Evolutionary conservation across 1,139 yeast genomes (phyloP).

Genomic region (Meyerozyma sp.): DNA sequence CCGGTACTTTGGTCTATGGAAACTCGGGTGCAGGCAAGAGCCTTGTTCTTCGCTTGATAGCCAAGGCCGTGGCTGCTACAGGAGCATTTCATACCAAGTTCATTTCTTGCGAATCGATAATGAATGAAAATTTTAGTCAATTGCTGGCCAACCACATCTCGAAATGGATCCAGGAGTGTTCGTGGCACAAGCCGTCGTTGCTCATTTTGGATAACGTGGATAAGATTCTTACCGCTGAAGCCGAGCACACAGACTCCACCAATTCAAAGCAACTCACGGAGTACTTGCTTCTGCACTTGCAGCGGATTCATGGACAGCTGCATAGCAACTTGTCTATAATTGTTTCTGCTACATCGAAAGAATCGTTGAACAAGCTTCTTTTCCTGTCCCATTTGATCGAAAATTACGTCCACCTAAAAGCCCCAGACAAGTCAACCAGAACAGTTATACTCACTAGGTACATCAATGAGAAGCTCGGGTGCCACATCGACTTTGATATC

Average conservation of each 20-base stretch:
- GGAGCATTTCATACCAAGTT: constrained; percentile 40
- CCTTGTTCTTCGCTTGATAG: constrained; percentile 41
- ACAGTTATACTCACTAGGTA: constrained; percentile 46
- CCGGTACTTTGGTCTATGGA: constrained; percentile 64
- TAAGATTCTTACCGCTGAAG: constrained; percentile 64
- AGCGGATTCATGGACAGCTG: constrained; percentile 30
- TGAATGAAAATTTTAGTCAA: constrained; percentile 50
- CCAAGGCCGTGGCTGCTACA: constrained; percentile 24
- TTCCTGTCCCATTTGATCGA: constrained; percentile 70
- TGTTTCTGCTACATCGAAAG: constrained; percentile 60
- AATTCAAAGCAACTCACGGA: constrained; percentile 57
- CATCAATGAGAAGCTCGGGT: constrained; percentile 25
- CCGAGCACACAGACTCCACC: constrained; percentile 62
- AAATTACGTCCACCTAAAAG: constrained; percentile 50
- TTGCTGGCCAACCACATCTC: constrained; percentile 40
- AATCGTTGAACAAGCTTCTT: constrained; percentile 56
- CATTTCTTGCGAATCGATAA: constrained; percentile 48
- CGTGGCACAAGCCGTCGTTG: constrained; percentile 79
- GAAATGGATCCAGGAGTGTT: constrained; percentile 52
- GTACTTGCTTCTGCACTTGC: constrained; percentile 33
- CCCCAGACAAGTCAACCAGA: constrained; percentile 70
- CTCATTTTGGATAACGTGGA: constrained; percentile 81
- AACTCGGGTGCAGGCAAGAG: constrained; percentile 81
- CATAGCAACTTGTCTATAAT: constrained; percentile 48
- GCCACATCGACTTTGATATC: constrained; percentile 42